A percentile compares a stretch with the other conserved stretches of the same genome.
These are phyloP conservation scores for Flaveria sonorensis DNA, from an alignment of 129 eudicot genomes.

Conservation along the genomic window DNA sequence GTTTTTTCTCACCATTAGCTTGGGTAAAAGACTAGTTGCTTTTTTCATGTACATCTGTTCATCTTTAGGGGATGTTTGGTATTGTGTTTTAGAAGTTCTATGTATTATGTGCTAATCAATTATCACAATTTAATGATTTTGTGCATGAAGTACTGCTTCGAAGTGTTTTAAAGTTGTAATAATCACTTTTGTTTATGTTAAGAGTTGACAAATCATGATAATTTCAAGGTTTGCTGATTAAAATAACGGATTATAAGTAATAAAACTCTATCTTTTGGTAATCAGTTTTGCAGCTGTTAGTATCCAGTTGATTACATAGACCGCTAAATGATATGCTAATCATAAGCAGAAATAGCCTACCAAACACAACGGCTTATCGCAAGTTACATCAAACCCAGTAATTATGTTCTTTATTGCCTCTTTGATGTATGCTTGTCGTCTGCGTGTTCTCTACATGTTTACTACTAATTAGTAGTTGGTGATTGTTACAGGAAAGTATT, in stretches of 20 bases:
- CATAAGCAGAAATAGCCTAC: no score
- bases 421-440: background rate
- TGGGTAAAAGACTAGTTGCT: no score
- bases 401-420: no score
- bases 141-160: background rate
- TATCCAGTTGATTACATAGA: background rate
- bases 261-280: background rate
- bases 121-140: background rate
- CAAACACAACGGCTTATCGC: no score
- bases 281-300: background rate
- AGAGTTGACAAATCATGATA: background rate
- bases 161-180: background rate
- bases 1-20: background rate
- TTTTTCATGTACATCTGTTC: background rate
- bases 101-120: background rate
- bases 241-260: background rate
- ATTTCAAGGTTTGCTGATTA: background rate
- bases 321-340: background rate
- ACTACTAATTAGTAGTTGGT: conserved; percentile 3
- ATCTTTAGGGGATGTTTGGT: background rate
- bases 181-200: background rate
- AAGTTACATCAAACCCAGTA: no score
- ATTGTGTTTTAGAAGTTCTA: background rate
- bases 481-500: conserved; percentile 19
- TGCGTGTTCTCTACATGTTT: background rate